A percentile compares a stretch with the other conserved stretches of the same genome.
phyloP scores from a whole-genome alignment of 2,329 filamentous ascomycete species.

The Parascedosporium putredinis region DNA sequence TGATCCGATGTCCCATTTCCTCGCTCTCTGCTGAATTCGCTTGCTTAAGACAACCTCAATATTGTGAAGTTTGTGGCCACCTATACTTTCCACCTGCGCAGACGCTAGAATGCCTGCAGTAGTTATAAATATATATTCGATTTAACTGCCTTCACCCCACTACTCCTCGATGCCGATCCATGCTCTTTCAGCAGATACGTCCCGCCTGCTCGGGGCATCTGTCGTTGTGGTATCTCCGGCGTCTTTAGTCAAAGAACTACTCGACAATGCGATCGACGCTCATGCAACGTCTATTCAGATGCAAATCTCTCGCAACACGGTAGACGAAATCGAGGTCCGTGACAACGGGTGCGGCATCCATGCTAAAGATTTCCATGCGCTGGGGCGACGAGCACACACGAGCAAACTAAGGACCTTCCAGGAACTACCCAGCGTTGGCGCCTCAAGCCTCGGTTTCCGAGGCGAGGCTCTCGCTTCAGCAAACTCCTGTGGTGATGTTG shows the following conservation, averaged over 20 bases:
- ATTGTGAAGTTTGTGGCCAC: too few species aligned
- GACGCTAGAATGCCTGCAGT: too few species aligned
- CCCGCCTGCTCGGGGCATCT: slow-evolving; percentile 49
- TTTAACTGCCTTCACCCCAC: too few species aligned
- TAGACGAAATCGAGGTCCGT: slow-evolving; percentile 59
- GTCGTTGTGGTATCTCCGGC: slow-evolving; percentile 49
- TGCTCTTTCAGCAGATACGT: slow-evolving; percentile 35
- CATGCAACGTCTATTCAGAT: slow-evolving; percentile 56
- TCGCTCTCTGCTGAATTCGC: too few species aligned
- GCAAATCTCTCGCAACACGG: slow-evolving; percentile 51
- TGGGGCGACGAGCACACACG: slow-evolving; percentile 60
- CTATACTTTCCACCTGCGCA: too few species aligned
- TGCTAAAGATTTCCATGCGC: slow-evolving; percentile 45
- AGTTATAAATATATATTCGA: too few species aligned
- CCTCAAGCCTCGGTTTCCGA: slow-evolving; percentile 60
- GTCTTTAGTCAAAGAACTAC: slow-evolving; percentile 61
- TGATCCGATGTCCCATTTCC: too few species aligned
- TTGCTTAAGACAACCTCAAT: too few species aligned
- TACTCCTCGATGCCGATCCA: slow-evolving; percentile 36
- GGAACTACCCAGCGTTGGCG: slow-evolving; percentile 47
- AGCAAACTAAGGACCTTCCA: slow-evolving; percentile 60
- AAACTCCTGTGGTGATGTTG: slow-evolving; percentile 48
- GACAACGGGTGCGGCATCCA: slow-evolving; percentile 67
- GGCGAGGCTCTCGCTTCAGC: slow-evolving; percentile 62
- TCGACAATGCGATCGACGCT: slow-evolving; percentile 70